A percentile compares a stretch with the other conserved stretches of the same genome.
Conservation (phyloP, 106 monocot species). For the Dactylorhiza incarnata region DNA sequence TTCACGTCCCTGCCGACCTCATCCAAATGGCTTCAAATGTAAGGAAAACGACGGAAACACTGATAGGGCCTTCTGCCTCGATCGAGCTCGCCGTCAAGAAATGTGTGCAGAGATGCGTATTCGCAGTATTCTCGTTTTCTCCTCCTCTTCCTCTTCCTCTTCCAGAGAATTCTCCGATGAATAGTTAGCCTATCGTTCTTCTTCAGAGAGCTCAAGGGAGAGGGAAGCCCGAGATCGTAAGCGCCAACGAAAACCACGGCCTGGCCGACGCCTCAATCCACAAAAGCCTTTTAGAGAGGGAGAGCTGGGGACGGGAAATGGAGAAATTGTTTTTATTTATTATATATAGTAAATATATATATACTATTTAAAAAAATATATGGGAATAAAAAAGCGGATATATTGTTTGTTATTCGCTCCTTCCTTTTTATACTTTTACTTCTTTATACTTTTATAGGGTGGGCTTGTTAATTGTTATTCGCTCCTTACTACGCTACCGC, state of each 20-base stretch:
- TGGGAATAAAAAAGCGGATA: too few relatives aligned
- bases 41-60: background rate
- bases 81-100: background rate
- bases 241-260: constrained; percentile 25
- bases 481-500: too few relatives aligned
- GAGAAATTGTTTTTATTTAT: too few relatives aligned
- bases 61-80: background rate
- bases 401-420: too few relatives aligned
- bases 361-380: too few relatives aligned
- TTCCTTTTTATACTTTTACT: too few relatives aligned
- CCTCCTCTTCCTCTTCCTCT: constrained; percentile 4
- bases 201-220: background rate
- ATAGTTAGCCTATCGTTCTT: background rate
- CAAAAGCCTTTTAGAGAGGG: too few relatives aligned
- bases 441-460: too few relatives aligned
- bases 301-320: background rate
- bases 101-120: background rate
- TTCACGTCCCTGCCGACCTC: background rate
- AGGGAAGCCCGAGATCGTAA: constrained; percentile 1
- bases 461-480: too few relatives aligned
- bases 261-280: background rate
- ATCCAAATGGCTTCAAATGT: background rate
- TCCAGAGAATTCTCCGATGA: background rate
- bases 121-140: background rate
- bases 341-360: too few relatives aligned